phyloP scores from a whole-genome alignment of 306 rosid genomes.

The Fragaria ananassa region DNA sequence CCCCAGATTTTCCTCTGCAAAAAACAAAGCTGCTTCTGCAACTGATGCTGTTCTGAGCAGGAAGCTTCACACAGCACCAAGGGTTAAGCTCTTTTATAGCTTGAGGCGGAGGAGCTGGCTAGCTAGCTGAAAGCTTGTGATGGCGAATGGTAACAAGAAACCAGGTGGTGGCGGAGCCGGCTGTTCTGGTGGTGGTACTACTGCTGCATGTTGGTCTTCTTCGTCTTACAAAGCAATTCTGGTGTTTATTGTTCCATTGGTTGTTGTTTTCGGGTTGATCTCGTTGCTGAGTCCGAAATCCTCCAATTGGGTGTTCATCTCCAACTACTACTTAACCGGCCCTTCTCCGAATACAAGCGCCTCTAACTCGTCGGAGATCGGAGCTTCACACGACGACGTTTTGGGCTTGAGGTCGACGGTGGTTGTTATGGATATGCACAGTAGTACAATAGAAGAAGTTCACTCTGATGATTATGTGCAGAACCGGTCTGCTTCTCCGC shows the following conservation, averaged over 20 bases:
- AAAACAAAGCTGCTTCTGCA: not conserved
- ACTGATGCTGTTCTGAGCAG: not conserved
- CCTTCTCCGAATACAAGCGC: conserved; percentile 10
- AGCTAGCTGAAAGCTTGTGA: not conserved
- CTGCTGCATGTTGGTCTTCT: conserved; percentile 21
- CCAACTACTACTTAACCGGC: not conserved
- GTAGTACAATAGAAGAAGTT: conserved; percentile 36
- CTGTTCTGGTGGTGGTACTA: not conserved
- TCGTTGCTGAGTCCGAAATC: conserved; percentile 49
- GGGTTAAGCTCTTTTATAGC: not conserved
- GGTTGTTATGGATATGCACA: conserved; percentile 27
- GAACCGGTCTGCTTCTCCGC: conserved; percentile 53
- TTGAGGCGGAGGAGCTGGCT: not conserved
- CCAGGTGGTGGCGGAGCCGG: not conserved
- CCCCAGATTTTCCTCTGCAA: conserved; percentile 3
- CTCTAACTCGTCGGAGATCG: not conserved
- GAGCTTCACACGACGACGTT: conserved; percentile 11
- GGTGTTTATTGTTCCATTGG: conserved; percentile 48
- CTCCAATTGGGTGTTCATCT: conserved; percentile 29
- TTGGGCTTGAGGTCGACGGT: conserved; percentile 33
- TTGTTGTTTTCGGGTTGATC: conserved; percentile 50
- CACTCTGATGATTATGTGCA: conserved; percentile 42
- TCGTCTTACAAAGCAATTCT: conserved; percentile 37
- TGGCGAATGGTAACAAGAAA: not conserved
- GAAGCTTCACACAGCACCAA: not conserved